Conservation (phyloP, 352 stramenopile genomes). For the Globisporangium okanoganense region DNA sequence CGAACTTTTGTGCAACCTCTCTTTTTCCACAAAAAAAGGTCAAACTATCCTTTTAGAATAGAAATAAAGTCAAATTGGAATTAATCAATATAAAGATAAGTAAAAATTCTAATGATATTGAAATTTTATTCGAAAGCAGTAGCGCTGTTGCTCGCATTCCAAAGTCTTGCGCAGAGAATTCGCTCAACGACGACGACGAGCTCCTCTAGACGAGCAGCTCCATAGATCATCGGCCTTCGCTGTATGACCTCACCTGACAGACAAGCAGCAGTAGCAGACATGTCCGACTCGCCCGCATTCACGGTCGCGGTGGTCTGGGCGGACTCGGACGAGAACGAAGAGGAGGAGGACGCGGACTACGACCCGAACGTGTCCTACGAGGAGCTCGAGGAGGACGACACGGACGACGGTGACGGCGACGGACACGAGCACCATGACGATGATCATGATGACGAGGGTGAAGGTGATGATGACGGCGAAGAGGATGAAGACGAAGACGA, state of each 20-base stretch:
- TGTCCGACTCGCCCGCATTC: slow-evolving; percentile 8
- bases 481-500: slow-evolving; percentile 16
- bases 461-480: slow-evolving; percentile 10
- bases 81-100: too few relatives aligned
- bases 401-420: slow-evolving; percentile 3
- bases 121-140: too few relatives aligned
- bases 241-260: not conserved
- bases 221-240: not conserved
- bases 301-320: slow-evolving; percentile 14
- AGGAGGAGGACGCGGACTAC: slow-evolving; percentile 16
- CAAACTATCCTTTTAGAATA: not conserved
- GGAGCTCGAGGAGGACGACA: slow-evolving; percentile 3
- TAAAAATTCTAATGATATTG: too few relatives aligned
- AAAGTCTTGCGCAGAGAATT: slow-evolving; percentile 17
- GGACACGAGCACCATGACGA: slow-evolving; percentile 10
- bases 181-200: not conserved
- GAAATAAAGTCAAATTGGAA: not conserved
- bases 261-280: slow-evolving; percentile 1
- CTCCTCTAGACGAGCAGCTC: not conserved
- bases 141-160: not conserved
- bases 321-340: slow-evolving; percentile 16
- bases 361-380: slow-evolving; percentile 13
- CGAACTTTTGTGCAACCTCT: slow-evolving; percentile 22
- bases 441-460: slow-evolving; percentile 11
- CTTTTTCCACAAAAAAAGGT: not conserved